phyloP scores from a whole-genome alignment of 148 eudicot species.

The Amaranthus palmeri region DNA sequence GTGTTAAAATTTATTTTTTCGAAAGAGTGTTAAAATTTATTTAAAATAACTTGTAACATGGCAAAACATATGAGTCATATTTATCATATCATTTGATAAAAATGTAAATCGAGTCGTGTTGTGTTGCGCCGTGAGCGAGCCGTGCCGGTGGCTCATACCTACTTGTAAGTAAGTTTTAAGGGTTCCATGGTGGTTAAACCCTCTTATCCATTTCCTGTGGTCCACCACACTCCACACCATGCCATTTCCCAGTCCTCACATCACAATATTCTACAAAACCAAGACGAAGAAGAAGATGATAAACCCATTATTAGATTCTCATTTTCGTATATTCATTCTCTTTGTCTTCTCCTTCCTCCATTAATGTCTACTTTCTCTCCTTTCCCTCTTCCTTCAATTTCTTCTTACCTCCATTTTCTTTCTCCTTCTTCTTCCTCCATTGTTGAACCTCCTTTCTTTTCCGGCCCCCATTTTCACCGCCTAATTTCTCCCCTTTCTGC shows the following conservation, averaged over 20 bases:
- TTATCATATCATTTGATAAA: too few species aligned
- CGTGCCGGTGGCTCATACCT: too few species aligned
- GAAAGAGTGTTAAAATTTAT: too few species aligned
- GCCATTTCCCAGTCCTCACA: too few species aligned
- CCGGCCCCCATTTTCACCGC: neutral
- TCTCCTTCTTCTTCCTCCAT: slow-evolving; percentile 17
- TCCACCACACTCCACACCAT: neutral
- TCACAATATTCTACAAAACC: neutral
- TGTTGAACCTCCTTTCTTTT: neutral
- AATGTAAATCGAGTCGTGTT: too few species aligned
- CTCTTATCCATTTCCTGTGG: neutral
- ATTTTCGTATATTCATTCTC: slow-evolving; percentile 30
- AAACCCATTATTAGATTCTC: slow-evolving; percentile 26
- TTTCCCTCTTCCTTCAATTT: slow-evolving; percentile 14
- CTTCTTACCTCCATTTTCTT: slow-evolving; percentile 18
- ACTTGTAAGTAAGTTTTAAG: too few species aligned
- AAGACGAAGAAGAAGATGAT: slow-evolving; percentile 10
- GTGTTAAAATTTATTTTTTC: too few species aligned
- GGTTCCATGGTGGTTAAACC: too few species aligned
- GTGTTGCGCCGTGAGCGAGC: too few species aligned
- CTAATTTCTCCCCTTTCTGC: slow-evolving; percentile 31
- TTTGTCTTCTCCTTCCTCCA: neutral
- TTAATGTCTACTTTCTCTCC: slow-evolving; percentile 34
- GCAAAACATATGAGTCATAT: too few species aligned
- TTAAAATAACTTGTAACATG: too few species aligned